Evolutionary conservation across 1,284 basidiomycete species (phyloP).

Genomic region (Tylopilus sp.): DNA sequence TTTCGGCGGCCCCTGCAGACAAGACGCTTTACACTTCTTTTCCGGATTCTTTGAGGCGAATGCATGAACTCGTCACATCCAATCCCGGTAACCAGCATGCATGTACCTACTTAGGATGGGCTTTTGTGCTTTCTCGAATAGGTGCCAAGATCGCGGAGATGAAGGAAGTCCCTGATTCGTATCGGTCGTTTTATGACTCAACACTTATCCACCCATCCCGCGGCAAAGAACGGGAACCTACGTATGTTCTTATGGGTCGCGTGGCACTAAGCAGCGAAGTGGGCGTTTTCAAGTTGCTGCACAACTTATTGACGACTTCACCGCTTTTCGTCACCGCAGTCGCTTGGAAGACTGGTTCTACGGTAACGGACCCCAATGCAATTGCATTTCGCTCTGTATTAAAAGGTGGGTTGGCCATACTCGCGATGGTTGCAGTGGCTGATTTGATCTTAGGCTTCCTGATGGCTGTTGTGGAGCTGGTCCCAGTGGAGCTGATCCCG

Average conservation of each 20-base stretch:
- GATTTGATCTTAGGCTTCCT: conserved; percentile 51
- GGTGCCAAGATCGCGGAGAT: conserved; percentile 39
- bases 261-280: conserved; percentile 52
- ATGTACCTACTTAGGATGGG: conserved; percentile 74
- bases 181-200: conserved; percentile 54
- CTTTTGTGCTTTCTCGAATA: conserved; percentile 69
- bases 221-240: conserved; percentile 53
- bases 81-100: conserved; percentile 57
- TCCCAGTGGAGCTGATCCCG: conserved; percentile 68
- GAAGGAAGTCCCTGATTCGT: conserved; percentile 51
- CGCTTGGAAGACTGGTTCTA: conserved; percentile 63
- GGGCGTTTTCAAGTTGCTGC: conserved; percentile 55
- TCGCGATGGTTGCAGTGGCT: not conserved
- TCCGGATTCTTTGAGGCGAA: conserved; percentile 50
- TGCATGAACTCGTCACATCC: conserved; percentile 63
- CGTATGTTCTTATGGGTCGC: conserved; percentile 51
- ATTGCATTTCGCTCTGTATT: conserved; percentile 79
- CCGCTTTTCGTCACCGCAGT: conserved; percentile 71
- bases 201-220: conserved; percentile 44
- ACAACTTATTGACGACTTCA: conserved; percentile 57
- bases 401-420: conserved; percentile 56
- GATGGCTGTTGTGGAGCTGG: conserved; percentile 67
- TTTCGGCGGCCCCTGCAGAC: conserved; percentile 48
- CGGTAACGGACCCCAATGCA: conserved; percentile 74
- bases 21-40: conserved; percentile 54